Evolutionary conservation across 2,329 filamentous ascomycete genomes (phyloP), one percentile per base, ranked within the genome.

Genomic region (Epichloe glyceriae): DNA sequence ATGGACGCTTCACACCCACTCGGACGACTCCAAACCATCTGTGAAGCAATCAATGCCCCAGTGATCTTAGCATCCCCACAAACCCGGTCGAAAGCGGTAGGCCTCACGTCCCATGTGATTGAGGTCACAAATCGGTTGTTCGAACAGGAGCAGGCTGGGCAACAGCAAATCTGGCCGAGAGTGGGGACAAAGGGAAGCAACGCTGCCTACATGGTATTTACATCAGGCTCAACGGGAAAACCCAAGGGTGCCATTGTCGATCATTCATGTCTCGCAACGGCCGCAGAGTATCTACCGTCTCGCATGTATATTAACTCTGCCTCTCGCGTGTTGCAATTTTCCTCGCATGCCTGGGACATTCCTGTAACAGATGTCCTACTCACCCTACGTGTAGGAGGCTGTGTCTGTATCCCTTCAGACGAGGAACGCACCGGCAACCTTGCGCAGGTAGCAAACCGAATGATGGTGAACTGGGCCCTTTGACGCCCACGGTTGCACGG

Each of bases 171-270:
- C 15, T 17, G 26, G 26, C 26, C 26, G 20, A 46, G 2, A 37
- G 44, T 20, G 8, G 6, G 3, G 17, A 1, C 52, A 37, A 22
- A 41, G 12, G 45, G 54, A 7, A 30, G 30, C 0, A 44, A 57
- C 11, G 46, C 52, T 10, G 53, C 57, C 1, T 61, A 59, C 40
- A 26, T 56, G 2, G 22, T 61, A 1, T 61, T 60, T 38, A 57
- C 53, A 3, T 56, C 55, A 6, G 58, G 58, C 2, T 53, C 47
- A 7, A 58, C 59, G 5, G 53, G 55, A 3, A 58, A 52, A 3
- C 59, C 61, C 14, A 59, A 60, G 26, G 57, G 54, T 11, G 53
- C 58, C 12, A 50, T 60, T 3, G 46, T 58, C 37, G 50, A 55
- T 10, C 59, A 61, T 38, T 22, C 26, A 17, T 46, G 50, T 20